Evolutionary conservation across 106 monocot species (phyloP), one percentile per base, ranked within the genome.

Genomic region (Xerophyta viscosa): DNA sequence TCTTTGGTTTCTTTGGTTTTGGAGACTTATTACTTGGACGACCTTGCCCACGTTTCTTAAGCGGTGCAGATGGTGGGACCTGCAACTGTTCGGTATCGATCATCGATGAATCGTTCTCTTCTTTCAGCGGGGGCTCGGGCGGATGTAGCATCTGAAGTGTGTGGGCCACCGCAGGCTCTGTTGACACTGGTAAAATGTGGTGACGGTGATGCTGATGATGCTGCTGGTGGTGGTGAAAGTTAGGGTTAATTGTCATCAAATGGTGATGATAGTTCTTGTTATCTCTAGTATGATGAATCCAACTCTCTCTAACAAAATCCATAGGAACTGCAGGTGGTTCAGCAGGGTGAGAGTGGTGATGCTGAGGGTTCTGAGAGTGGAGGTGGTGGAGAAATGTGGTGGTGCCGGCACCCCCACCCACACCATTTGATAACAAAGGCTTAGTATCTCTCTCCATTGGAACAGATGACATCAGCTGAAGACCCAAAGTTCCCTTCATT

Each of bases 401-500:
- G 15, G 39, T 15, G 15, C 13, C 39, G 2, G 13, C 39, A 15
- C 39, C 39, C 13, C 46, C 20, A 2, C 46, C 46, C 1, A 42
- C 64, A 1, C 45, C 51, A 29, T 56, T 56, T 9, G 77, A 55
- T 2, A 79, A 45, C 29, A 79, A 42, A 26, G 66, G 63, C 60
- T 91, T 91, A 21, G 78, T 50, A 29, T 79, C 81, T 5, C 78
- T 62, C 5, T 91, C 81, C 8, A 31, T 14, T 0, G 53, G 48
- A 19, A 73, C 57, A 3, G 63, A 57, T 12, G 90, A 66, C 85
- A 91, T 91, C 25, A 91, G 70, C 63, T 82, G 85, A 50, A 91
- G 64, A 31, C 78, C 82, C n/a, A 86, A 57, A 53, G 53, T 81
- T 27, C 74, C 69, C 54, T 67, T 82, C 27, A 63, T 20, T 14